Conservation (phyloP, 371 early-diverging fungal genomes). For the Cokeromyces recurvatus region DNA sequence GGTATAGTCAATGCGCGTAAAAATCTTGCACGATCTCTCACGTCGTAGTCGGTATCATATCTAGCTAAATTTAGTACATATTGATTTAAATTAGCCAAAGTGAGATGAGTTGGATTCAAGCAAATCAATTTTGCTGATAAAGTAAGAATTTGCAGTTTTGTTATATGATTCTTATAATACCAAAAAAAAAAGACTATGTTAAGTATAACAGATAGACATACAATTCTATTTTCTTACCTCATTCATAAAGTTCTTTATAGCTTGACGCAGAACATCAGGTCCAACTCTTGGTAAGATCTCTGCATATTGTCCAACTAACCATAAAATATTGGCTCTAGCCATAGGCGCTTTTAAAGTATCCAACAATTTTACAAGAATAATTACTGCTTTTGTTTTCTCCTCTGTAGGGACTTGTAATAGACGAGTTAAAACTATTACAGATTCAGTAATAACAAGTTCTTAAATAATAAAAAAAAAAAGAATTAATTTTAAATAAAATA, state of each 20-base stretch:
- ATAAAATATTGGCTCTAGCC: constrained; percentile 74
- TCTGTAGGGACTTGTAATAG: constrained; percentile 58
- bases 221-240: constrained; percentile 42
- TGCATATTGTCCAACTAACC: constrained; percentile 81
- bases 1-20: constrained; percentile 69
- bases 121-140: constrained; percentile 70
- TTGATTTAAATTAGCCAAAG: constrained; percentile 53
- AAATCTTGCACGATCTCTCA: constrained; percentile 88
- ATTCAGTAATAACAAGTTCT: constrained; percentile 77
- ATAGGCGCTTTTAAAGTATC: constrained; percentile 64
- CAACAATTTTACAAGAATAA: constrained; percentile 59
- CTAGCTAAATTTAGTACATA: constrained; percentile 83
- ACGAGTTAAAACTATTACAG: constrained; percentile 71
- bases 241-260: constrained; percentile 63
- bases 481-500: background rate
- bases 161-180: constrained; percentile 48
- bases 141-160: constrained; percentile 79
- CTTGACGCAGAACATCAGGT: constrained; percentile 79
- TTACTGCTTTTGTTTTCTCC: constrained; percentile 53
- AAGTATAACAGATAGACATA: background rate
- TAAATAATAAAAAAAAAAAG: background rate
- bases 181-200: too few species aligned
- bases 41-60: constrained; percentile 84
- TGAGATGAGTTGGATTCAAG: constrained; percentile 41
- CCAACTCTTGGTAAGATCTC: constrained; percentile 58